A percentile compares a stretch with the other conserved stretches of the same genome.
These are phyloP conservation scores for Senna siamea DNA, from an alignment of 306 rosid species.

Conservation along the genomic window DNA sequence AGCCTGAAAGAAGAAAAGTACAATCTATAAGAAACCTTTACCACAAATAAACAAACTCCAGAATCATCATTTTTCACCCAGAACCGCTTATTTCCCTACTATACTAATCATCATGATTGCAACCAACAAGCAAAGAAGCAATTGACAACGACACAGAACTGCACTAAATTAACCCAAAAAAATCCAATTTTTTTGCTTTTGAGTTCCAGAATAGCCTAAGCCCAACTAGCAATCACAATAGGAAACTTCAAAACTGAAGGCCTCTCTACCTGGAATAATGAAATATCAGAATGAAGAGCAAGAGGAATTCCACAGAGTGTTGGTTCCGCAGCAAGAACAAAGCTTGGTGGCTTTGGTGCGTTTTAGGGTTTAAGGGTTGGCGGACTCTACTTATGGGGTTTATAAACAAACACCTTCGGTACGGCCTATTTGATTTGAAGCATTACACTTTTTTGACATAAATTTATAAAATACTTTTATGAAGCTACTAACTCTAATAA, in stretches of 20 bases:
- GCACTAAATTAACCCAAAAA: background rate
- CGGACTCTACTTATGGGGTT: background rate
- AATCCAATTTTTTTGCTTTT: background rate
- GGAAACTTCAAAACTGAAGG: background rate
- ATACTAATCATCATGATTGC: background rate
- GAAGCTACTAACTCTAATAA: too few species aligned
- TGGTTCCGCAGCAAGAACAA: background rate
- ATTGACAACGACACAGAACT: background rate
- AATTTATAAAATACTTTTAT: too few species aligned
- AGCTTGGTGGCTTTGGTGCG: background rate
- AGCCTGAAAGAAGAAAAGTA: conserved; percentile 31
- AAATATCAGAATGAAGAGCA: background rate
- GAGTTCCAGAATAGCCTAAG: background rate
- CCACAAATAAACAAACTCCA: background rate
- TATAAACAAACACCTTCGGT: background rate
- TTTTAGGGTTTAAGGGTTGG: background rate
- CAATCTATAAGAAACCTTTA: background rate
- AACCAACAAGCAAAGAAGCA: background rate
- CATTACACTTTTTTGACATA: too few species aligned
- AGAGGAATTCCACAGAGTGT: background rate
- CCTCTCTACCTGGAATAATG: background rate
- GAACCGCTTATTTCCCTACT: background rate
- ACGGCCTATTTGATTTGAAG: background rate
- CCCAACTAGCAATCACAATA: background rate
- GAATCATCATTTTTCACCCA: background rate